phyloP scores from a whole-genome alignment of 108 stramenopile genomes.

The Aurantiochytrium sp. region DNA sequence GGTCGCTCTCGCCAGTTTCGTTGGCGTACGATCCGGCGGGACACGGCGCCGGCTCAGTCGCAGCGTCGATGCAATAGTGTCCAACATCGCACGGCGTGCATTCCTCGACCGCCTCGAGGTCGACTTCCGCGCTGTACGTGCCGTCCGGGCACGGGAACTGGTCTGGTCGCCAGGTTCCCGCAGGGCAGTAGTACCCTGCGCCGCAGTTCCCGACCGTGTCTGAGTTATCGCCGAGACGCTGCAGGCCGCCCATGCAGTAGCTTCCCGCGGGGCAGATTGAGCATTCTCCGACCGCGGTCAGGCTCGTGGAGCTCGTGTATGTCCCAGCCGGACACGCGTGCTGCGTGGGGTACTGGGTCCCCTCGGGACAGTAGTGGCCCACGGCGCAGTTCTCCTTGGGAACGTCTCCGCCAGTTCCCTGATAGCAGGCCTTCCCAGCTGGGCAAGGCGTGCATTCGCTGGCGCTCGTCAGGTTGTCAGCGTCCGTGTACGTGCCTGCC shows the following conservation, averaged over 20 bases:
- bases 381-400: slow-evolving; percentile 37
- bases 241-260: slow-evolving; percentile 29
- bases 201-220: slow-evolving; percentile 27
- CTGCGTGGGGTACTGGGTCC: background rate
- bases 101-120: background rate
- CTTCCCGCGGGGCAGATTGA: slow-evolving; percentile 35
- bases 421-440: slow-evolving; percentile 2
- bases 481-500: slow-evolving; percentile 45
- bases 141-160: slow-evolving; percentile 46
- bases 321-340: slow-evolving; percentile 45
- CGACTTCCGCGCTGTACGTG: slow-evolving; percentile 31
- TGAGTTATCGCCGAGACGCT: background rate
- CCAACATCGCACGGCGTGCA: slow-evolving; percentile 48
- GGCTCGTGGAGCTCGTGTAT: slow-evolving; percentile 36
- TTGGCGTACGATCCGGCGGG: slow-evolving; percentile 46
- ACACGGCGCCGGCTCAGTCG: slow-evolving; percentile 38
- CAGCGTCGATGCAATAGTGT: slow-evolving; percentile 51
- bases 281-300: slow-evolving; percentile 30
- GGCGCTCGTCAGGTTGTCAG: background rate
- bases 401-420: slow-evolving; percentile 33
- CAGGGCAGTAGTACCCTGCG: slow-evolving; percentile 49
- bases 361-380: slow-evolving; percentile 53
- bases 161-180: background rate
- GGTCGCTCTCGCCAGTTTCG: background rate
- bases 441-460: slow-evolving; percentile 42